Evolutionary conservation across 441 rosid species (phyloP), one percentile per base, ranked within the genome.

Genomic region (Breynia disticha): DNA sequence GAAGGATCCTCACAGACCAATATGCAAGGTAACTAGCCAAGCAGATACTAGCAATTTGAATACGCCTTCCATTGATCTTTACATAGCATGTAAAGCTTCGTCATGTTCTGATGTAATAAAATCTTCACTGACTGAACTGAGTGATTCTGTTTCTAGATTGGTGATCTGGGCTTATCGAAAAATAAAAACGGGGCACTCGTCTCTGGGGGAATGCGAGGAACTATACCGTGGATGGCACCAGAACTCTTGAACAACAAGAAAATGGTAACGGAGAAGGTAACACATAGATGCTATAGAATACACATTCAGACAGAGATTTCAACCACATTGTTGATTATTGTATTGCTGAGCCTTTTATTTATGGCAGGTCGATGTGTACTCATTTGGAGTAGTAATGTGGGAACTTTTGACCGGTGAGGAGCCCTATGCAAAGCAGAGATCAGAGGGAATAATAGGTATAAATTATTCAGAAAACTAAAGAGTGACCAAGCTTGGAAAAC

Each of bases 181-280:
- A 62, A 72, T 10, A 76, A 76, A 55, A 58, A 62, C 48, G 61
- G 48, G 52, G 69, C 80, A 7, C 67, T 69, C 7, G 56, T 76
- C 58, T 72, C 77, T 7, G 77, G 80, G 22, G 80, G 80, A 22
- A 62, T 76, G 49, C 66, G 75, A 54, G 81, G 78, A 56, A 72
- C 81, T 16, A 54, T 76, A 35, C 75, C 81, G 1, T 72, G 81
- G 81, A 76, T 76, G 80, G 80, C 80, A 52, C 77, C 80, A 1
- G 80, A 69, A 43, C 77, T 76, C 20, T 50, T 72, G 51, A 63
- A 54, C 37, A 54, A 66, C 28, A 55, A 62, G 18, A 67, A 55
- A 51, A 61, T 64, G 65, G 81, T 76, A 43, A 61, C 78, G 1
- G 78, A 76, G 48, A 76, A 72, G 78, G 75, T 72, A 46, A 11